Percentiles rank a stretch among this genome's conserved stretches.
Evolutionary conservation across 345 rosid species (phyloP).

Genomic region (Gossypium raimondii): DNA sequence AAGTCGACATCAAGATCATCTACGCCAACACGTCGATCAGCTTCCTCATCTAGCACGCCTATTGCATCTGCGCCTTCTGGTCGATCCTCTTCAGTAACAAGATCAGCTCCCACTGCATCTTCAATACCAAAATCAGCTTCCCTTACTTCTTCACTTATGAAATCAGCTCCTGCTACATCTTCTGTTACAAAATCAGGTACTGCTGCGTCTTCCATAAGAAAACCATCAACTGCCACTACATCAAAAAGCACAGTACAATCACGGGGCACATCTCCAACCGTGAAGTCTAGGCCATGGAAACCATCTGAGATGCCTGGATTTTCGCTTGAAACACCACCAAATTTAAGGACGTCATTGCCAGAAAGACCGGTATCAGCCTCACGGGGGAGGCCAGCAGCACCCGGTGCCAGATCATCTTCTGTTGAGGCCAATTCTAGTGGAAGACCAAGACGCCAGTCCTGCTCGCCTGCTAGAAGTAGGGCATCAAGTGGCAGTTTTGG

Average conservation of each 20-base stretch:
- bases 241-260: slow-evolving; percentile 35
- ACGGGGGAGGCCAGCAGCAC: slow-evolving; percentile 55
- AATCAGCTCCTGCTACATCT: slow-evolving; percentile 30
- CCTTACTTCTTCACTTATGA: slow-evolving; percentile 35
- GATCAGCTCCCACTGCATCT: slow-evolving; percentile 5
- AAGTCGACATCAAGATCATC: slow-evolving; percentile 46
- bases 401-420: slow-evolving; percentile 36
- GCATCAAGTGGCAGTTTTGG: slow-evolving; percentile 36
- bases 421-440: slow-evolving; percentile 40
- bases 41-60: slow-evolving; percentile 39
- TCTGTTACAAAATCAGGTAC: slow-evolving; percentile 46
- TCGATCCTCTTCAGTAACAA: slow-evolving; percentile 36
- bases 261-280: slow-evolving; percentile 58
- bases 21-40: slow-evolving; percentile 55
- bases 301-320: slow-evolving; percentile 43
- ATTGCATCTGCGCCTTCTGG: slow-evolving; percentile 32
- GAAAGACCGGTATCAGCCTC: slow-evolving; percentile 58
- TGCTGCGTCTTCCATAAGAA: slow-evolving; percentile 36
- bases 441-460: slow-evolving; percentile 51
- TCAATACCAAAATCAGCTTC: slow-evolving; percentile 46
- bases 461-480: slow-evolving; percentile 67
- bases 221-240: slow-evolving; percentile 29
- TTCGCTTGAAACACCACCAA: slow-evolving; percentile 56
- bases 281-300: slow-evolving; percentile 41
- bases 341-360: slow-evolving; percentile 45